phyloP scores from a whole-genome alignment of 2,329 filamentous ascomycete genomes.

The Fusarium tuaranense region DNA sequence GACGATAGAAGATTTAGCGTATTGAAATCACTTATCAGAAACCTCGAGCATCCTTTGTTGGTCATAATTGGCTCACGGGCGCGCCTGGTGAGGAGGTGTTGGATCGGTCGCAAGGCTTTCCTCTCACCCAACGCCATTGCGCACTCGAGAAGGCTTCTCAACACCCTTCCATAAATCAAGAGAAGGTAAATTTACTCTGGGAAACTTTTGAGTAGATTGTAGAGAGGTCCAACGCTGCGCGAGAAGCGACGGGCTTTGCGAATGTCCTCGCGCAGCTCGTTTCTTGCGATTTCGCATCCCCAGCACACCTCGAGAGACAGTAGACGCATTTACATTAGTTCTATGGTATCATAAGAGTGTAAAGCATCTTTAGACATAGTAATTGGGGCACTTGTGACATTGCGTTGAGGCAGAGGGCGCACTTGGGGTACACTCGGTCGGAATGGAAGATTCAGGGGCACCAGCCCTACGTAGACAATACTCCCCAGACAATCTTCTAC shows the following conservation, averaged over 20 bases:
- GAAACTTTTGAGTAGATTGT: background rate
- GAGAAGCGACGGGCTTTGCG: background rate
- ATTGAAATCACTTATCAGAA: rapidly evolving
- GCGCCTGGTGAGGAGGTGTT: background rate
- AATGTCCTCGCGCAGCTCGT: background rate
- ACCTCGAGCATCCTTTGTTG: no score
- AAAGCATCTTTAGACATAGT: rapidly evolving
- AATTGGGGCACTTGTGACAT: no score
- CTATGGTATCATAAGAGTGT: rapidly evolving
- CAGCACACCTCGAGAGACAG: background rate
- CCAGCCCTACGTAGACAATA: background rate
- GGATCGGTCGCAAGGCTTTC: background rate
- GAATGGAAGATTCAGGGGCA: background rate
- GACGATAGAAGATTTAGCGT: rapidly evolving
- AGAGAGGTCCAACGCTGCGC: background rate
- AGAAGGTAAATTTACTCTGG: background rate
- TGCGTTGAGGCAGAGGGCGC: background rate
- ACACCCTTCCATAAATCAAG: background rate
- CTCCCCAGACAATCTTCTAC: background rate
- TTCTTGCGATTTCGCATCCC: background rate
- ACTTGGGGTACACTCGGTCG: background rate
- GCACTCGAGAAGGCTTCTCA: background rate
- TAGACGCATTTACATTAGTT: background rate
- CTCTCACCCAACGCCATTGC: background rate
- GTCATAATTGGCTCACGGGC: background rate